Conservation (phyloP, 345 rosid species). For the Kandelia obovata region DNA sequence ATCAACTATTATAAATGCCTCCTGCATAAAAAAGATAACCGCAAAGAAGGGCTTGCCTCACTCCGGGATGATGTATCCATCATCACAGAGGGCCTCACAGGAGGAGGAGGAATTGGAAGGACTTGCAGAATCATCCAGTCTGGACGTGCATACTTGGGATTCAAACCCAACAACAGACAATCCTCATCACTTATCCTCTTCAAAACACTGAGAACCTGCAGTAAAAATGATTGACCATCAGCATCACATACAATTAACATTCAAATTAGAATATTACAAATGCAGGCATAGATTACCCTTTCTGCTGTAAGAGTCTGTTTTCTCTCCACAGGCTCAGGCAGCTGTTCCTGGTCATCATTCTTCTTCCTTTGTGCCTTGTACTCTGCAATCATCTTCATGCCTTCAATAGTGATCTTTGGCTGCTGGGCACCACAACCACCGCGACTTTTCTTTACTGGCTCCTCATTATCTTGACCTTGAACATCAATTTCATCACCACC, state of each 20-base stretch:
- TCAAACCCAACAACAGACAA: slow-evolving; percentile 76
- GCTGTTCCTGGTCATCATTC: slow-evolving; percentile 79
- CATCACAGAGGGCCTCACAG: slow-evolving; percentile 98
- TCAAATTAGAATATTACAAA: not conserved
- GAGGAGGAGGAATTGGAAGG: slow-evolving; percentile 98
- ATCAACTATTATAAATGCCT: not conserved
- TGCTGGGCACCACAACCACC: slow-evolving; percentile 96
- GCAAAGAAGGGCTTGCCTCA: slow-evolving; percentile 46
- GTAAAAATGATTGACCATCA: slow-evolving; percentile 7
- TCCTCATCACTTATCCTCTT: slow-evolving; percentile 96
- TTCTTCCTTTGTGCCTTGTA: slow-evolving; percentile 75
- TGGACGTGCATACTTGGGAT: slow-evolving; percentile 97
- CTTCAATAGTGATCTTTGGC: slow-evolving; percentile 88
- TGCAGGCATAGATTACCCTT: slow-evolving; percentile 42
- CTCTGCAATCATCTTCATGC: slow-evolving; percentile 94
- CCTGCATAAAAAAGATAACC: not conserved
- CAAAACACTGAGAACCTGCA: slow-evolving; percentile 78
- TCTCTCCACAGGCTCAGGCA: slow-evolving; percentile 94
- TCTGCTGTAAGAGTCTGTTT: slow-evolving; percentile 95
- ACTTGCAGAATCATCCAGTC: slow-evolving; percentile 99
- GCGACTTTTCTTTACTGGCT: slow-evolving; percentile 69
- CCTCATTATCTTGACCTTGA: slow-evolving; percentile 60
- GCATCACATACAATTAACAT: not conserved
- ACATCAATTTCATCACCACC: slow-evolving; percentile 79
- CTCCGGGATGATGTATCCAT: slow-evolving; percentile 90